Conservation (phyloP, 257 asterid species). For the Solanum chmielewskii region DNA sequence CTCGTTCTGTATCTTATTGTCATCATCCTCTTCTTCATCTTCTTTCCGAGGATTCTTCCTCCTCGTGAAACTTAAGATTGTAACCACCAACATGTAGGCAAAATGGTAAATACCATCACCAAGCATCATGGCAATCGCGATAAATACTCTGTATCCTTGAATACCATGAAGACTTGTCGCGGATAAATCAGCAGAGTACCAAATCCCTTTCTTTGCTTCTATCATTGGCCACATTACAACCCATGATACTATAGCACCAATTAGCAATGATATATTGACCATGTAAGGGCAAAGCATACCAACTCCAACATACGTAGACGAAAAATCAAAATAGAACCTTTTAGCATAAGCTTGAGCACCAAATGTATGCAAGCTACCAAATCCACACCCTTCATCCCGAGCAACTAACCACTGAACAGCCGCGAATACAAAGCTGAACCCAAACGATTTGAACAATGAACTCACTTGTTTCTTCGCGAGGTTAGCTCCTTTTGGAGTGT, state of each 20-base stretch:
- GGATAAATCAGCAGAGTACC: background rate
- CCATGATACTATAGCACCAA: slow-evolving; percentile 17
- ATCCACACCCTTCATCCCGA: slow-evolving; percentile 60
- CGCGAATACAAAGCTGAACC: slow-evolving; percentile 44
- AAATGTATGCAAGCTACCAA: slow-evolving; percentile 63
- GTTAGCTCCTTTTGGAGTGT: slow-evolving; percentile 73
- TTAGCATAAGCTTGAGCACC: slow-evolving; percentile 45
- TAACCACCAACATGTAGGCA: slow-evolving; percentile 30
- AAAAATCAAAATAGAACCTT: slow-evolving; percentile 19
- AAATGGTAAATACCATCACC: slow-evolving; percentile 77
- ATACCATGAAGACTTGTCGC: background rate
- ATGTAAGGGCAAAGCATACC: slow-evolving; percentile 21
- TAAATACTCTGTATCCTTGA: slow-evolving; percentile 25
- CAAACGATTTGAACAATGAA: slow-evolving; percentile 48
- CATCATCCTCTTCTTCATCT: slow-evolving; percentile 10
- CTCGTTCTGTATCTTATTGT: slow-evolving; percentile 3
- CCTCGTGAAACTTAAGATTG: slow-evolving; percentile 2
- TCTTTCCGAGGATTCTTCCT: background rate
- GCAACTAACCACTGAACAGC: slow-evolving; percentile 63
- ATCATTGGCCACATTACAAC: slow-evolving; percentile 7
- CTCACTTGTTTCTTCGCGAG: slow-evolving; percentile 62
- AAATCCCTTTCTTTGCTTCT: slow-evolving; percentile 4
- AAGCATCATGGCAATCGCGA: slow-evolving; percentile 63
- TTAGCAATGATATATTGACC: slow-evolving; percentile 7
- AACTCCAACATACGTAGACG: slow-evolving; percentile 15